Base-by-base conservation (phyloP, 495 filamentous ascomycete species). In the Talaromyces proteolyticus region DNA sequence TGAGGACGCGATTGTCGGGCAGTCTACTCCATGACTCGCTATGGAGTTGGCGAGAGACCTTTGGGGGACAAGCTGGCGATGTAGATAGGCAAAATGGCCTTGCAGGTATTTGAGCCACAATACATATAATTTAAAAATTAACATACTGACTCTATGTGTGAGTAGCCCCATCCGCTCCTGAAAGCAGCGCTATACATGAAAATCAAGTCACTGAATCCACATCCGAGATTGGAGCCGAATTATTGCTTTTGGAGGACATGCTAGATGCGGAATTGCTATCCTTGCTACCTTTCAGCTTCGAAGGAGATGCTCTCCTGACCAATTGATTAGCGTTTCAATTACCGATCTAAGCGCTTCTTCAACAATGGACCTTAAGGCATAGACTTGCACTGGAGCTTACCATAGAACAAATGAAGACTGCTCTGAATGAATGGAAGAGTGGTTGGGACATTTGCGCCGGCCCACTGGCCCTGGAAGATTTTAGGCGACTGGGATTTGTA, bases 1-100 rank as follows among this genome's bases (percentile, higher is more conserved):
- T 58, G 14, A 42, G 42, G 18, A 50, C 56, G 11, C 29, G 52
- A 6, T 24, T 55, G 6, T 37, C 52, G 1, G 56, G 51, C 3
- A 53, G 56, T 42, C 53, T 54, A n/a, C 40, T 58, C 2, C 56
- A 58, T 34, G 51, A 53, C 39, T 46, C 47, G 20, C 24, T 57
- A 11, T 53, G 51, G 51, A 38, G 21, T 2, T 57, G 55, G 51
- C 29, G 51, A 29, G 24, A 51, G 22, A 46, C 46, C 18, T 53
- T 53, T 40, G 55, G 52, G 16, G 44, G 48, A 8, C 44, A 52
- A 25, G 40, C 16, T 44, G 42, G 24, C 7, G 24, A 6, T 18
- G 21, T 34, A 34, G 29, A 34, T 34, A 14, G 8, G 14, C 29
- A 34, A 34, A 34, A 34, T 34, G 29, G 29, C 29, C 4, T 14